phyloP scores from a whole-genome alignment of 2,329 filamentous ascomycete genomes.

The Ophiostoma himal-ulmi region DNA sequence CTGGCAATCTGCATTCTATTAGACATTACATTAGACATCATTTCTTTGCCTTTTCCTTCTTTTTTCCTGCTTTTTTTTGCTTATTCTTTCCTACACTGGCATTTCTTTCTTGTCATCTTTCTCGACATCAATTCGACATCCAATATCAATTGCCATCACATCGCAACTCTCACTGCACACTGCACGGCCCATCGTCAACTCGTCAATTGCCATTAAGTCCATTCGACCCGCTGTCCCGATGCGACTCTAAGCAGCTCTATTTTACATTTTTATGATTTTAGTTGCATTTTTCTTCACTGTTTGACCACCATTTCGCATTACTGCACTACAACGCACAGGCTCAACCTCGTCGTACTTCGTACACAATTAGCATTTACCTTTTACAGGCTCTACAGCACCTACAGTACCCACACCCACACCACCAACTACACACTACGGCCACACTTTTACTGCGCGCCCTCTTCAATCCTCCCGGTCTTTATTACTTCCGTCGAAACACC shows the following conservation, averaged over 20 bases:
- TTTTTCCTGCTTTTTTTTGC: not conserved
- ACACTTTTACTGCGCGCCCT: conserved; percentile 8
- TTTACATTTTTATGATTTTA: not conserved
- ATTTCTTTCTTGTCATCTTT: not conserved
- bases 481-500: conserved; percentile 16
- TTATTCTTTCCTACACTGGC: not conserved
- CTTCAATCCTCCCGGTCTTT: conserved; percentile 8
- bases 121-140: not conserved
- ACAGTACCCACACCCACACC: not conserved
- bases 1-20: not conserved
- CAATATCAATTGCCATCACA: conserved; percentile 2
- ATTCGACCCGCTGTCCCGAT: conserved; percentile 18
- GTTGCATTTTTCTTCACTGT: not conserved
- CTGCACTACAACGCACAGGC: not conserved
- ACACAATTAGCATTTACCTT: not conserved
- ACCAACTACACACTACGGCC: not conserved
- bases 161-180: conserved; percentile 11
- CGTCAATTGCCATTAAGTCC: conserved; percentile 14
- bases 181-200: conserved; percentile 14
- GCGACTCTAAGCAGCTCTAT: conserved; percentile 17
- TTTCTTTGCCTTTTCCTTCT: not conserved
- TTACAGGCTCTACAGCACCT: not conserved
- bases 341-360: not conserved
- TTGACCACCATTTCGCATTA: not conserved
- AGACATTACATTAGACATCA: not conserved